These are phyloP conservation scores for Metarhizium robertsii DNA, from an alignment of 2,329 filamentous ascomycete genomes.

Conservation along the genomic window DNA sequence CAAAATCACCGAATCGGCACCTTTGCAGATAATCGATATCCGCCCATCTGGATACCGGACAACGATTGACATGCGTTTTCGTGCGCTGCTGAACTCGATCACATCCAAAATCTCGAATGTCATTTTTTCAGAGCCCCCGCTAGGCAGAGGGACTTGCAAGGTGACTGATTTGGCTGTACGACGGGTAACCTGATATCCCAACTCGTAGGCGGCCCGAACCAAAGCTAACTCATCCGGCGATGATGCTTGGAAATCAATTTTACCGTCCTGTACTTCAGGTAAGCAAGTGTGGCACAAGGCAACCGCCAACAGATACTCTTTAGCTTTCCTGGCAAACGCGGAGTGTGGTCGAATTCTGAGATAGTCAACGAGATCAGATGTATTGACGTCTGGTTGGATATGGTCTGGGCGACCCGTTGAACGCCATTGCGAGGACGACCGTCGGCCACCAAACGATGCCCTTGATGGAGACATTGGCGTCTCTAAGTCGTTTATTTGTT, in stretches of 20 bases:
- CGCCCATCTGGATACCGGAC: slow-evolving; percentile 77
- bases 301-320: slow-evolving; percentile 74
- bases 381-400: slow-evolving; percentile 50
- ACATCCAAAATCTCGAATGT: slow-evolving; percentile 75
- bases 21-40: slow-evolving; percentile 81
- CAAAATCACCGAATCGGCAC: slow-evolving; percentile 76
- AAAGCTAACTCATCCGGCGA: slow-evolving; percentile 86
- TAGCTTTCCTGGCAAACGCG: slow-evolving; percentile 66
- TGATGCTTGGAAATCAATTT: slow-evolving; percentile 75
- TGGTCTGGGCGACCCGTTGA: slow-evolving; percentile 39
- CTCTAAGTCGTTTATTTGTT: slow-evolving; percentile 13
- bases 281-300: slow-evolving; percentile 87
- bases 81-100: slow-evolving; percentile 81
- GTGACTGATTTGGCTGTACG: slow-evolving; percentile 63
- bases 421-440: slow-evolving; percentile 41
- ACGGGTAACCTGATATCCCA: slow-evolving; percentile 70
- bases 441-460: slow-evolving; percentile 25
- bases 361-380: slow-evolving; percentile 67
- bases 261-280: slow-evolving; percentile 63
- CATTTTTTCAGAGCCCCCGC: slow-evolving; percentile 38
- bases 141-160: slow-evolving; percentile 30
- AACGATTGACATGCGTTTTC: slow-evolving; percentile 86
- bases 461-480: slow-evolving; percentile 19
- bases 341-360: slow-evolving; percentile 68
- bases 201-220: slow-evolving; percentile 73